phyloP scores from a whole-genome alignment of 768 basidiomycete species.

The Hypholoma sublateritium region DNA sequence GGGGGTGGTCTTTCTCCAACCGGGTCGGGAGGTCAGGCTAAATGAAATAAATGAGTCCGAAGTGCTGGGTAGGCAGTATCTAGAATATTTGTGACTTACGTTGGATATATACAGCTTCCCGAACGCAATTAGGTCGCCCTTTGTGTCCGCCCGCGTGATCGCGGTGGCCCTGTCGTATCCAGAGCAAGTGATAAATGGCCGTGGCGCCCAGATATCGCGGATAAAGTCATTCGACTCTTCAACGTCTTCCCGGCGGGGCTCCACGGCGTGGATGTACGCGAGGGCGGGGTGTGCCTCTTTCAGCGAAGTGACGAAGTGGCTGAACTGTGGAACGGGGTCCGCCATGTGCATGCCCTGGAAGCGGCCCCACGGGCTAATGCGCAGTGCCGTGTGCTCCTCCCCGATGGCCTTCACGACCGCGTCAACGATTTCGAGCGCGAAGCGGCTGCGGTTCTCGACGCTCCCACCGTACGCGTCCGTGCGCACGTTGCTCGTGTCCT shows the following conservation, averaged over 20 bases:
- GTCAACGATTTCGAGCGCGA: slow-evolving; percentile 54
- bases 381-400: slow-evolving; percentile 49
- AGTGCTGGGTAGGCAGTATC: not conserved
- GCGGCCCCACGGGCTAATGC: slow-evolving; percentile 55
- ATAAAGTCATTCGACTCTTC: slow-evolving; percentile 42
- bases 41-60: not conserved
- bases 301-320: slow-evolving; percentile 46
- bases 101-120: slow-evolving; percentile 32
- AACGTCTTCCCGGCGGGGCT: slow-evolving; percentile 29
- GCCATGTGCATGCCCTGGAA: slow-evolving; percentile 52
- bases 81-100: slow-evolving; percentile 19
- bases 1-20: slow-evolving; percentile 31
- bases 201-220: slow-evolving; percentile 44
- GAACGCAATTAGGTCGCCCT: slow-evolving; percentile 30
- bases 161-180: slow-evolving; percentile 42
- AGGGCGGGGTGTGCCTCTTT: slow-evolving; percentile 37
- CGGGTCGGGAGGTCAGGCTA: slow-evolving; percentile 45
- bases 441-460: slow-evolving; percentile 58
- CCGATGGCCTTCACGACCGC: slow-evolving; percentile 57
- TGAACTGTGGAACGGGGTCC: slow-evolving; percentile 56
- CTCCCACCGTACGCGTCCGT: slow-evolving; percentile 72
- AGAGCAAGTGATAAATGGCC: slow-evolving; percentile 40
- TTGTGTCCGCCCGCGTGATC: slow-evolving; percentile 33
- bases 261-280: slow-evolving; percentile 54
- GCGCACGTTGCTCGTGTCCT: slow-evolving; percentile 52